These are phyloP conservation scores for Coprinopsis marcescibilis DNA, from an alignment of 768 basidiomycete genomes.

Conservation along the genomic window DNA sequence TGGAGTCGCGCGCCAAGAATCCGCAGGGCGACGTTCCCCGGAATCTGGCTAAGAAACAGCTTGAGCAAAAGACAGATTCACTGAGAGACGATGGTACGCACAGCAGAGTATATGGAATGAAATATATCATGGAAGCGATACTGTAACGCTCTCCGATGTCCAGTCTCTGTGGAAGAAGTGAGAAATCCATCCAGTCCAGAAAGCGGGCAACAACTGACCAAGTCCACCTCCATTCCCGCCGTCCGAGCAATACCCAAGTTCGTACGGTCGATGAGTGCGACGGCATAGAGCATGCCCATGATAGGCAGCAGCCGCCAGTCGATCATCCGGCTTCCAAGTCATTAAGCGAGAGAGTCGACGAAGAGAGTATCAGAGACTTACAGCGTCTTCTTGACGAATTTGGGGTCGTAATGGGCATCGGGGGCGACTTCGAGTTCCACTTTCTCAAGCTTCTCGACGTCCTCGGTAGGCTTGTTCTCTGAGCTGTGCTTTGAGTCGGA, in stretches of 20 bases:
- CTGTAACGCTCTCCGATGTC: conserved; percentile 27
- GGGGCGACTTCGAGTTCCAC: background rate
- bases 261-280: conserved; percentile 32
- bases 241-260: conserved; percentile 31
- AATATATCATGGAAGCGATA: conserved; percentile 29
- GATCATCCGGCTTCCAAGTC: conserved; percentile 21
- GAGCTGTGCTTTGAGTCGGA: background rate
- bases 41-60: conserved; percentile 15
- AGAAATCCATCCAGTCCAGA: background rate
- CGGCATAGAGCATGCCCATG: conserved; percentile 27
- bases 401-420: conserved; percentile 15
- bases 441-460: background rate
- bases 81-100: conserved; percentile 11
- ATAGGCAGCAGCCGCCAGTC: conserved; percentile 32
- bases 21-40: conserved; percentile 24
- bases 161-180: conserved; percentile 17
- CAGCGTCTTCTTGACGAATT: conserved; percentile 1
- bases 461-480: background rate
- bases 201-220: conserved; percentile 18
- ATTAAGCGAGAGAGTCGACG: background rate
- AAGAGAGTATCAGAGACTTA: background rate
- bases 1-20: conserved; percentile 24
- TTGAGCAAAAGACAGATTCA: background rate
- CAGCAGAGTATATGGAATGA: conserved; percentile 32
- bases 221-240: conserved; percentile 30